Evolutionary conservation across 2,329 filamentous ascomycete species (phyloP), one percentile per base, ranked within the genome.

Genomic region (Trichoderma brevicompactum): DNA sequence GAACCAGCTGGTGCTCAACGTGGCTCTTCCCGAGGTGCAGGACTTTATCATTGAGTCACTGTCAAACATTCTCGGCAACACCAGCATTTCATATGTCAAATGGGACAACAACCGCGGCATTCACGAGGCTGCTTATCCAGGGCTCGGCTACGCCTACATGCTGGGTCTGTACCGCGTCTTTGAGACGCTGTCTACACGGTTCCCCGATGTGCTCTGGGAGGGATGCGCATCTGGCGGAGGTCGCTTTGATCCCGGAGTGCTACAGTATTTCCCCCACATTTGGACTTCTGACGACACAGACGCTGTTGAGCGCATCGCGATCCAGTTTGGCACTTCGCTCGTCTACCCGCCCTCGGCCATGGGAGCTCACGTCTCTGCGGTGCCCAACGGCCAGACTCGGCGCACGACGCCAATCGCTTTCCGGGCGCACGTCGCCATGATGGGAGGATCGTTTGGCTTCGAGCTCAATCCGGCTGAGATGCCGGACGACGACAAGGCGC

Each of bases 101-200:
- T 89, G 87, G 87, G 87, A 89, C 68, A 87, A 89, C 74, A 90
- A 90, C 74, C 79, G 87, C 5, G 87, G 82, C 1, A 86, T 89
- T 50, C 85, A 89, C 70, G 87, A 89, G 73, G 81, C 80, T 52
- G 76, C 85, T 0, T 79, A 79, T 0, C 85, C 87, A 0, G 78
- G 80, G 0, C 82, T 80, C 7, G 77, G 83, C 69, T 86, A 89
- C 71, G 75, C 78, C 1, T 89, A 89, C 73, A 88, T 89, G 70
- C 77, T 89, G 0, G 87, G 87, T 4, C 74, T 89, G 60, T 90
- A 90, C 72, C 82, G 77, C 56, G 85, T 90, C 7, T 85, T 89
- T 55, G 81, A 87, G 44, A 82, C 80, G 0, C 77, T 90, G 1
- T 89, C 87, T 0, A 81, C 81, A 0, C 78, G 80, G 1, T 89